Evolutionary conservation across 106 monocot genomes (phyloP).

Genomic region (Phalaenopsis aphrodite): DNA sequence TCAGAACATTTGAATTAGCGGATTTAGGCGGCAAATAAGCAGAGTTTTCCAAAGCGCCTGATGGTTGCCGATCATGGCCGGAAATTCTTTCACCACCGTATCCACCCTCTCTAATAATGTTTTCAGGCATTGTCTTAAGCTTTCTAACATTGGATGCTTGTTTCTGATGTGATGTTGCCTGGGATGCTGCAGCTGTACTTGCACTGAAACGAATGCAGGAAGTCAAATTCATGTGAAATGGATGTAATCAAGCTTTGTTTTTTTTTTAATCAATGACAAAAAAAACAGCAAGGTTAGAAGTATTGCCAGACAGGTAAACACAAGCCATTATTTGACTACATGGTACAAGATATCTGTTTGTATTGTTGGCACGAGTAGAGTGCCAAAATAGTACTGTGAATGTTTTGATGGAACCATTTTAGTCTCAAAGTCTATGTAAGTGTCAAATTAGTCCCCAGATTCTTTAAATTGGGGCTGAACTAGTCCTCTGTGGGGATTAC

Average conservation of each 20-base stretch:
- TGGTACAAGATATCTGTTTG: background rate
- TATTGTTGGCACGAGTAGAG: background rate
- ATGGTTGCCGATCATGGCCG: background rate
- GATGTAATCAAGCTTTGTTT: background rate
- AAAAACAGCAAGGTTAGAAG: no score
- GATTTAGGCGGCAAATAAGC: conserved; percentile 12
- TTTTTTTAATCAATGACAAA: background rate
- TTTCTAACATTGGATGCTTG: conserved; percentile 18
- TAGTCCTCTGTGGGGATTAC: no score
- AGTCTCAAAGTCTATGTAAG: no score
- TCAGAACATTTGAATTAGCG: conserved; percentile 11
- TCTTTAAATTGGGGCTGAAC: no score
- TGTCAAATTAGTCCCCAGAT: no score
- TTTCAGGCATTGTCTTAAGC: conserved; percentile 13
- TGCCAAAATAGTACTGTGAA: no score
- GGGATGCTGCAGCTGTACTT: conserved; percentile 20
- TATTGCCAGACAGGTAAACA: no score
- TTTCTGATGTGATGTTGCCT: conserved; percentile 17
- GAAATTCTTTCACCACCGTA: conserved; percentile 24
- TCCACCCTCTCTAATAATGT: conserved; percentile 11
- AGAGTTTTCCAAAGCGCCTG: background rate
- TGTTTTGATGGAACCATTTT: no score
- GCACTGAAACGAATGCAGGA: conserved; percentile 22
- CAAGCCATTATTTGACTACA: background rate
- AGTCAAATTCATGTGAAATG: background rate